A percentile compares a stretch with the other conserved stretches of the same genome.
Evolutionary conservation across 352 stramenopile species (phyloP).

Genomic region (Phytophthora niederhauseri): DNA sequence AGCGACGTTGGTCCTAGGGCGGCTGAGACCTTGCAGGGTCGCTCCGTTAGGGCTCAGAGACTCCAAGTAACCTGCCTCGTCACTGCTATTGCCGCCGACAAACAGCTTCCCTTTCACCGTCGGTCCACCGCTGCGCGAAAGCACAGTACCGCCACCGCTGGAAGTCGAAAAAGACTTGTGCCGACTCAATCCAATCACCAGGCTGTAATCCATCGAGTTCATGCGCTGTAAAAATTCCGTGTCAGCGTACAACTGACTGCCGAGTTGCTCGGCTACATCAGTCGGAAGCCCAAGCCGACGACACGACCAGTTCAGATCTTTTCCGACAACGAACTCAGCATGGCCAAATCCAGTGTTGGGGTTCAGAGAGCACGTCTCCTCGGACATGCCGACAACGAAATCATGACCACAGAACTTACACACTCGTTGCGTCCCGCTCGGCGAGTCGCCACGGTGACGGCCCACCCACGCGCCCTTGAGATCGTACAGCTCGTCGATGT

Average conservation of each 20-base stretch:
- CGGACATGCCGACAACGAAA: constrained; percentile 88
- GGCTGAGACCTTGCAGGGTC: constrained; percentile 35
- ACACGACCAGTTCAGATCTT: constrained; percentile 90
- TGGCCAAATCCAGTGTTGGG: constrained; percentile 68
- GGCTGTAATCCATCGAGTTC: constrained; percentile 98
- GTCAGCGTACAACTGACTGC: constrained; percentile 90
- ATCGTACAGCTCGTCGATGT: constrained; percentile 91
- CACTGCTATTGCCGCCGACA: constrained; percentile 36
- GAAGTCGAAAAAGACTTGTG: constrained; percentile 47
- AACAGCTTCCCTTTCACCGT: constrained; percentile 42
- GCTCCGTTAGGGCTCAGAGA: constrained; percentile 54
- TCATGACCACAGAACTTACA: constrained; percentile 90
- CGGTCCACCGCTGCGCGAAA: constrained; percentile 38
- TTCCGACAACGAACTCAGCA: constrained; percentile 80
- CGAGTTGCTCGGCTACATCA: constrained; percentile 75
- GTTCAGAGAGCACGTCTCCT: constrained; percentile 76
- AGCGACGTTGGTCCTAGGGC: constrained; percentile 33
- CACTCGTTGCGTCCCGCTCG: constrained; percentile 71
- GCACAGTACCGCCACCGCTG: constrained; percentile 38
- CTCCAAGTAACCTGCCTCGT: constrained; percentile 62
- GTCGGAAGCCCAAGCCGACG: constrained; percentile 71
- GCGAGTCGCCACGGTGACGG: constrained; percentile 65
- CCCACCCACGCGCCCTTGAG: constrained; percentile 93
- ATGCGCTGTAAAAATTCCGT: constrained; percentile 94
- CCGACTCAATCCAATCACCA: constrained; percentile 93